Percentiles rank a stretch among this genome's conserved stretches.
These are phyloP conservation scores for Cenchrus purpureus DNA, from an alignment of 176 grass and related monocot species.

Conservation along the genomic window DNA sequence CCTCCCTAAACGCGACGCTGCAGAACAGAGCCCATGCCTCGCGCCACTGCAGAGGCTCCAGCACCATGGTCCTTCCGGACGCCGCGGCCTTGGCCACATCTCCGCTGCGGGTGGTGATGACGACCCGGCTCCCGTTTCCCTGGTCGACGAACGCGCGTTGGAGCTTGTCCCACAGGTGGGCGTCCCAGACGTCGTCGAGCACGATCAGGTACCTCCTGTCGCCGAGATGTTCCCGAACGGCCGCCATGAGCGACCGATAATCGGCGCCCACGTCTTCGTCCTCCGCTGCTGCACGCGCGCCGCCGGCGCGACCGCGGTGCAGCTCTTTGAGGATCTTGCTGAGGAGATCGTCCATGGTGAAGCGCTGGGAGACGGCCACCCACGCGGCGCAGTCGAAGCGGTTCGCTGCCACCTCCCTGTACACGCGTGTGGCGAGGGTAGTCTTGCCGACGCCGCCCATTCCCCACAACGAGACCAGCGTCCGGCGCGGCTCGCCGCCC, in stretches of 20 bases:
- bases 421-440: conserved; percentile 23
- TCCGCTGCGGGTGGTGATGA: conserved; percentile 44
- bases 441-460: conserved; percentile 56
- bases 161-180: background rate
- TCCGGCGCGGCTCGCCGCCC: background rate
- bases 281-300: too few relatives aligned
- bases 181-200: conserved; percentile 50
- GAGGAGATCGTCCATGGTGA: conserved; percentile 28
- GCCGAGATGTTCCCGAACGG: background rate
- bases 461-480: conserved; percentile 9
- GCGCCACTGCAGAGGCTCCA: background rate
- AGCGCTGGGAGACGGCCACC: conserved; percentile 40
- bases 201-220: conserved; percentile 31
- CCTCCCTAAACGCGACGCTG: conserved; percentile 4
- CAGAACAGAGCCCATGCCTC: conserved; percentile 40
- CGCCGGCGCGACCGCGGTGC: background rate
- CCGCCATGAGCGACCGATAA: background rate
- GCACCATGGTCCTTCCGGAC: background rate
- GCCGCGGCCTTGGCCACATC: conserved; percentile 29
- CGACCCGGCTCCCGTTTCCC: conserved; percentile 3
- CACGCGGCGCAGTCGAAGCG: conserved; percentile 46
- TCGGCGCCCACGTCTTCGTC: background rate
- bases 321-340: conserved; percentile 34
- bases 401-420: background rate
- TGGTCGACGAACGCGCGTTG: background rate